A percentile compares a stretch with the other conserved stretches of the same genome.
phyloP scores from a whole-genome alignment of 176 grass and related monocot species.

The Melocanna baccifera region DNA sequence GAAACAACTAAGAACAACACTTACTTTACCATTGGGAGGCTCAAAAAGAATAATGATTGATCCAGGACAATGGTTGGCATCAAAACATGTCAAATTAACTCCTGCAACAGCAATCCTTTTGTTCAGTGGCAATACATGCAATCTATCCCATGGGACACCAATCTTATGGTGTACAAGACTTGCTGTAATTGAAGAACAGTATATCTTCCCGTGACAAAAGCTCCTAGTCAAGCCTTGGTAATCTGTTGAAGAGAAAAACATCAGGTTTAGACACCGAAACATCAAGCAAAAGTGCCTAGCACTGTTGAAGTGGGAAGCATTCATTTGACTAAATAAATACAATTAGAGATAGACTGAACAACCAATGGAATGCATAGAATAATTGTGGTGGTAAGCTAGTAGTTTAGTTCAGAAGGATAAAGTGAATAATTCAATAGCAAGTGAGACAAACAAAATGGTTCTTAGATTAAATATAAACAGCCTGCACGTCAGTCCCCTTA shows the following conservation, averaged over 20 bases:
- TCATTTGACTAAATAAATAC: background rate
- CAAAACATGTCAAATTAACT: slow-evolving; percentile 78
- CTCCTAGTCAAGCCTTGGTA: slow-evolving; percentile 91
- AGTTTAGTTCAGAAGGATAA: background rate
- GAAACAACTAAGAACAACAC: slow-evolving; percentile 18
- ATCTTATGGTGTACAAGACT: slow-evolving; percentile 86
- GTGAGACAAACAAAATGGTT: background rate
- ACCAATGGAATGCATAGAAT: background rate
- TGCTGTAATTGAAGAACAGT: slow-evolving; percentile 91
- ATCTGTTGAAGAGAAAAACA: slow-evolving; percentile 49
- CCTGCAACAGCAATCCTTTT: slow-evolving; percentile 65
- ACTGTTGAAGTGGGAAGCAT: slow-evolving; percentile 4
- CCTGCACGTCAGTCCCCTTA: background rate
- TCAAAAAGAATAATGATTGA: slow-evolving; percentile 94
- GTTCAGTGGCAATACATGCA: slow-evolving; percentile 84
- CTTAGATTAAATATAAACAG: slow-evolving; percentile 11
- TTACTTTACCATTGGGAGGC: slow-evolving; percentile 84
- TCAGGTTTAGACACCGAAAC: slow-evolving; percentile 1
- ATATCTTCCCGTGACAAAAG: slow-evolving; percentile 91
- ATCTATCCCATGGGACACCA: slow-evolving; percentile 73
- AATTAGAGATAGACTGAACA: background rate
- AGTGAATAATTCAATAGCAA: background rate
- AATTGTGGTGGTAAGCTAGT: background rate
- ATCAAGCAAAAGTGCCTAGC: background rate
- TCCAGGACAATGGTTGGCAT: slow-evolving; percentile 97